These are phyloP conservation scores for Mycocentrospora acerina DNA, from an alignment of 2,329 filamentous ascomycete genomes.

Conservation along the genomic window DNA sequence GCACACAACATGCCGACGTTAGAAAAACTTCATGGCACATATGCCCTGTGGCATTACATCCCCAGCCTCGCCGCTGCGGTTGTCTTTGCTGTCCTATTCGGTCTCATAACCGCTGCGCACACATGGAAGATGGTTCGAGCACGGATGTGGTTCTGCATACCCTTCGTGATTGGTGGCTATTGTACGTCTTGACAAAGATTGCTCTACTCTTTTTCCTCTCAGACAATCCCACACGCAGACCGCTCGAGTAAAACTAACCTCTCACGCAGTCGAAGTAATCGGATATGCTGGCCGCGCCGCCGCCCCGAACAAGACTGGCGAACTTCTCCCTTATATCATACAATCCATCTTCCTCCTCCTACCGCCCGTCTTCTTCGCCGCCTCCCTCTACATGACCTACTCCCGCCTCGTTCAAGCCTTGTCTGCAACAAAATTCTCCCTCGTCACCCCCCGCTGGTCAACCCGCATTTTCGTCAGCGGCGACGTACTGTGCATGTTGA, in stretches of 20 bases:
- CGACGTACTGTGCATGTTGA: slow-evolving; percentile 53
- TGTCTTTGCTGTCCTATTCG: slow-evolving; percentile 51
- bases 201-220: no score
- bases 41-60: slow-evolving; percentile 35
- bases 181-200: slow-evolving; percentile 43
- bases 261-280: slow-evolving; percentile 49
- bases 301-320: slow-evolving; percentile 27
- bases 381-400: slow-evolving; percentile 48
- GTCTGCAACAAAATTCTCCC: slow-evolving; percentile 41
- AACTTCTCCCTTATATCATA: slow-evolving; percentile 41
- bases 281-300: slow-evolving; percentile 53
- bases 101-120: slow-evolving; percentile 44
- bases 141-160: slow-evolving; percentile 50
- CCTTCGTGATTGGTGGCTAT: slow-evolving; percentile 49
- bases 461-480: slow-evolving; percentile 57
- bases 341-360: slow-evolving; percentile 44
- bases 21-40: slow-evolving; percentile 10
- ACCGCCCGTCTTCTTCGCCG: slow-evolving; percentile 47
- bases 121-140: slow-evolving; percentile 43
- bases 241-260: neutral
- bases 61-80: slow-evolving; percentile 50
- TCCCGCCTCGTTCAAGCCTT: slow-evolving; percentile 40
- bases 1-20: slow-evolving; percentile 7
- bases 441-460: slow-evolving; percentile 47
- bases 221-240: slow-evolving; percentile 6